A percentile compares a stretch with the other conserved stretches of the same genome.
phyloP scores from a whole-genome alignment of 345 rosid genomes.

The Pugionium dolabratum region DNA sequence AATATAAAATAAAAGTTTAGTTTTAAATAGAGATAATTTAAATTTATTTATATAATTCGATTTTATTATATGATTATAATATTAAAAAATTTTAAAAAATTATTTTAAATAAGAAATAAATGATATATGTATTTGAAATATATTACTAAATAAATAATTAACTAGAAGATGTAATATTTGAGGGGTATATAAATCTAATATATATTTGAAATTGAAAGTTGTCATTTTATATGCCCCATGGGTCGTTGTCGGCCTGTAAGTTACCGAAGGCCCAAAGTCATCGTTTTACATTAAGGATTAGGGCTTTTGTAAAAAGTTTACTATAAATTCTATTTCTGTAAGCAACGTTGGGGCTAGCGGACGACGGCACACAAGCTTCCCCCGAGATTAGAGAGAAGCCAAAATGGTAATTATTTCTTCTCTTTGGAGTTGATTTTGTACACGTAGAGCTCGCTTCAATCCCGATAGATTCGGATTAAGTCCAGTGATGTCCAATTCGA shows the following conservation, averaged over 20 bases:
- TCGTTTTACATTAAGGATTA: not conserved
- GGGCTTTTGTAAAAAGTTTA: constrained; percentile 17
- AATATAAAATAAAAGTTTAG: too few relatives aligned
- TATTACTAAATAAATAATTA: too few relatives aligned
- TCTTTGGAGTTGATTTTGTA: not conserved
- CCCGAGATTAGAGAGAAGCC: constrained; percentile 23
- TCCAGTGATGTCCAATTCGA: not conserved
- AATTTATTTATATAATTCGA: too few relatives aligned
- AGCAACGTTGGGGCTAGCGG: not conserved
- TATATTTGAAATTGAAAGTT: too few relatives aligned
- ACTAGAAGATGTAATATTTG: too few relatives aligned
- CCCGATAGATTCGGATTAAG: not conserved
- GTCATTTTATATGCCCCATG: too few relatives aligned
- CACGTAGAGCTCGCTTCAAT: not conserved
- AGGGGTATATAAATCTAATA: too few relatives aligned
- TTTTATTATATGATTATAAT: too few relatives aligned
- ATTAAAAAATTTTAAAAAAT: too few relatives aligned
- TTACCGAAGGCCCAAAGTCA: not conserved
- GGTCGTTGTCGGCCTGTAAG: constrained; percentile 5
- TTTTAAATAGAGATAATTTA: too few relatives aligned
- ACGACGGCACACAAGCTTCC: constrained; percentile 36
- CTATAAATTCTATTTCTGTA: constrained; percentile 15
- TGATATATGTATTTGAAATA: too few relatives aligned
- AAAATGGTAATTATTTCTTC: constrained; percentile 32
- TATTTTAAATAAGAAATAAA: too few relatives aligned